These are phyloP conservation scores for Sonneratia caseolaris DNA, from an alignment of 345 rosid genomes.

Conservation along the genomic window DNA sequence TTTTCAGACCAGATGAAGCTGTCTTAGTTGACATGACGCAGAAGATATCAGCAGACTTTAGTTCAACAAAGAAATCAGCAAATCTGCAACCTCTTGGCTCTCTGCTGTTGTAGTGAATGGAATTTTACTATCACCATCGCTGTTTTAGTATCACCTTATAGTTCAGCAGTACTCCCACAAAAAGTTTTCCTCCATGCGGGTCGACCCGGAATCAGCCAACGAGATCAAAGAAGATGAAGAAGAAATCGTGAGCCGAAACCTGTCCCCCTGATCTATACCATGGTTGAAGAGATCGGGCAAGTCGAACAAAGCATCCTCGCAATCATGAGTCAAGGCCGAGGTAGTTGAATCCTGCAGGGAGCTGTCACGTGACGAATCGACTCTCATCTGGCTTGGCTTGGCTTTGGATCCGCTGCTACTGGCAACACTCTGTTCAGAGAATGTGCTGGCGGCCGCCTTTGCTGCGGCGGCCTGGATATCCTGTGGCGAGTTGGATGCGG, in stretches of 20 bases:
- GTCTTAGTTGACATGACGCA: too few relatives aligned
- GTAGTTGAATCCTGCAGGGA: slow-evolving; percentile 27
- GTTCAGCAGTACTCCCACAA: slow-evolving; percentile 28
- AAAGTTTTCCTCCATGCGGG: slow-evolving; percentile 53
- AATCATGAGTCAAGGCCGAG: slow-evolving; percentile 21
- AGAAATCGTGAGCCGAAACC: slow-evolving; percentile 24
- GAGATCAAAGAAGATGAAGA: slow-evolving; percentile 20
- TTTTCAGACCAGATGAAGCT: too few relatives aligned
- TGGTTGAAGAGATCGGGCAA: slow-evolving; percentile 58
- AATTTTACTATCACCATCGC: background rate
- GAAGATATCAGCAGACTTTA: too few relatives aligned
- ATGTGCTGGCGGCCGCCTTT: slow-evolving; percentile 49
- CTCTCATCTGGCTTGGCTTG: too few relatives aligned
- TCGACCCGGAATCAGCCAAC: slow-evolving; percentile 44
- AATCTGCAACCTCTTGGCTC: background rate
- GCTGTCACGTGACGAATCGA: background rate
- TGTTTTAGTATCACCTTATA: background rate
- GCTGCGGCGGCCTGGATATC: slow-evolving; percentile 85
- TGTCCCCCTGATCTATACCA: slow-evolving; percentile 17
- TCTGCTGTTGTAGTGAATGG: background rate
- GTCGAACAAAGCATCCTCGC: slow-evolving; percentile 67
- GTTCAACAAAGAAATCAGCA: too few relatives aligned
- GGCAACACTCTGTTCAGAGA: slow-evolving; percentile 51
- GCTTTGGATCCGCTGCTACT: slow-evolving; percentile 26
- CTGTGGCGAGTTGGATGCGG: slow-evolving; percentile 45